Evolutionary conservation across 2,329 filamentous ascomycete genomes (phyloP).

Genomic region (Pseudofabraea citricarpa): DNA sequence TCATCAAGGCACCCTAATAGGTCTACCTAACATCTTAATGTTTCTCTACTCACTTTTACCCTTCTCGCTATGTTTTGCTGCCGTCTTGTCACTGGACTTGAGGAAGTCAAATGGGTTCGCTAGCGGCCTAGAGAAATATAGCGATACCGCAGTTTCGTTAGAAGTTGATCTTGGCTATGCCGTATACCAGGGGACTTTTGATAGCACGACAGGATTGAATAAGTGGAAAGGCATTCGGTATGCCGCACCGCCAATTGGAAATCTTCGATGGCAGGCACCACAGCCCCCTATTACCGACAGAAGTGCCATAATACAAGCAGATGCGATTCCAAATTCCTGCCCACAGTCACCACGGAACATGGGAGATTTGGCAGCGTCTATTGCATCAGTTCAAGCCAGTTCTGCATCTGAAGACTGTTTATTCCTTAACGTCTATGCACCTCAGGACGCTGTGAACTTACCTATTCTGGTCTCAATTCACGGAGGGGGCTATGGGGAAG

Average conservation of each 20-base stretch:
- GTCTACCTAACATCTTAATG: no score
- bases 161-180: conserved; percentile 40
- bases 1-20: no score
- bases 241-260: conserved; percentile 29
- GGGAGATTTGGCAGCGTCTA: neutral
- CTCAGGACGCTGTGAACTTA: conserved; percentile 28
- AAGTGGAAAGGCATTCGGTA: conserved; percentile 39
- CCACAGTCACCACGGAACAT: conserved; percentile 25
- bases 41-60: no score
- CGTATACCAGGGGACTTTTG: conserved; percentile 37
- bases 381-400: conserved; percentile 7
- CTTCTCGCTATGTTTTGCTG: no score
- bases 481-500: conserved; percentile 28
- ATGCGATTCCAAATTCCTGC: conserved; percentile 25
- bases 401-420: conserved; percentile 28
- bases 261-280: conserved; percentile 30
- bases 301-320: conserved; percentile 20
- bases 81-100: no score
- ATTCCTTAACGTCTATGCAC: conserved; percentile 31
- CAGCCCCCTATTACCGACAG: conserved; percentile 21
- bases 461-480: conserved; percentile 37
- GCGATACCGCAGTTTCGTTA: neutral
- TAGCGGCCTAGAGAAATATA: no score
- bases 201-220: conserved; percentile 35
- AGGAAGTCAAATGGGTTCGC: no score